phyloP scores from a whole-genome alignment of 805 yeast species.

The Teunomyces lycoperdinae region DNA sequence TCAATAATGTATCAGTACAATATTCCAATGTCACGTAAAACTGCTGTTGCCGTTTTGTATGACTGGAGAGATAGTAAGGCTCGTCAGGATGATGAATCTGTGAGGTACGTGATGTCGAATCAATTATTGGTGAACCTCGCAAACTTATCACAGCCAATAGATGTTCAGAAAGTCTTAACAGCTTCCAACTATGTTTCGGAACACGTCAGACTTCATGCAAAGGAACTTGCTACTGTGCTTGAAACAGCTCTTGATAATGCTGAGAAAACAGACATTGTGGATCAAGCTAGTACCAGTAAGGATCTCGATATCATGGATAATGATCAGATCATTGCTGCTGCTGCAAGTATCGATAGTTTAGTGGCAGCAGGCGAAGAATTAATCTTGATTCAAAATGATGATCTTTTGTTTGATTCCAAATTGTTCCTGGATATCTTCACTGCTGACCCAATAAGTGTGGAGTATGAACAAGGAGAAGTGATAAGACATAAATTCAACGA shows the following conservation, averaged over 20 bases:
- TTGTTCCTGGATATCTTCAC: not conserved
- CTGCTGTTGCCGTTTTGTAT: slow-evolving; percentile 58
- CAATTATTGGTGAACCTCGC: slow-evolving; percentile 66
- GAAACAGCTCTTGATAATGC: slow-evolving; percentile 35
- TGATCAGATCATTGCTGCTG: slow-evolving; percentile 13
- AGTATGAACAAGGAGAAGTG: slow-evolving; percentile 13
- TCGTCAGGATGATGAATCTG: slow-evolving; percentile 76
- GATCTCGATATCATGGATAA: slow-evolving; percentile 11
- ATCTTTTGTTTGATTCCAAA: not conserved
- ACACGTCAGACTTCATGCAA: slow-evolving; percentile 55
- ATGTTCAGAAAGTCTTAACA: slow-evolving; percentile 51
- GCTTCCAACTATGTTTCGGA: slow-evolving; percentile 48
- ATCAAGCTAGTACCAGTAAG: slow-evolving; percentile 14
- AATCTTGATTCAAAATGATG: not conserved
- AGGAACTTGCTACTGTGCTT: slow-evolving; percentile 58
- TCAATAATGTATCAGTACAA: slow-evolving; percentile 62
- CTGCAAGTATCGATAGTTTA: slow-evolving; percentile 8
- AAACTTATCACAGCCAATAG: slow-evolving; percentile 51
- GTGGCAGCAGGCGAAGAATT: not conserved
- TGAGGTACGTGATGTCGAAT: slow-evolving; percentile 79
- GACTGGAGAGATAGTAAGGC: slow-evolving; percentile 85
- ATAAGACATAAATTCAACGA: slow-evolving; percentile 17
- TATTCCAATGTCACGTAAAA: slow-evolving; percentile 51
- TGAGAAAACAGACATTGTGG: slow-evolving; percentile 36
- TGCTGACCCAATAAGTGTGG: slow-evolving; percentile 10